These are phyloP conservation scores for Linum tenue DNA, from an alignment of 345 rosid species.

Conservation along the genomic window DNA sequence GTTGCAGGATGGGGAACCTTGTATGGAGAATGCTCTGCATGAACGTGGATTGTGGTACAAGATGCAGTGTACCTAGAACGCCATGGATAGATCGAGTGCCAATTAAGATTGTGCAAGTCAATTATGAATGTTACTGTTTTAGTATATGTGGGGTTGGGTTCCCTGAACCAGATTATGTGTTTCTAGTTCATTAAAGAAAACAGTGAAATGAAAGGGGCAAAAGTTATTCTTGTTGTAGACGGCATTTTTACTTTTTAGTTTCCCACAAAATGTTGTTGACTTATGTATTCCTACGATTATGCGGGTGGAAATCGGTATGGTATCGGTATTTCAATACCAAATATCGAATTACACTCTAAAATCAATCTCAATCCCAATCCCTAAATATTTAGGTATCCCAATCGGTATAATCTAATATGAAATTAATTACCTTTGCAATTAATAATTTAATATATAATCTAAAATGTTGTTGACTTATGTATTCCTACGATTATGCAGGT, in stretches of 20 bases:
- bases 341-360: too few relatives aligned
- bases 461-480: too few relatives aligned
- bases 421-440: too few relatives aligned
- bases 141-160: slow-evolving; percentile 3
- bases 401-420: too few relatives aligned
- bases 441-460: too few relatives aligned
- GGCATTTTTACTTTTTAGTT: neutral
- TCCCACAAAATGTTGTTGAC: slow-evolving; percentile 3
- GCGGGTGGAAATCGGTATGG: too few relatives aligned
- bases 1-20: neutral
- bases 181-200: neutral
- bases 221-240: neutral
- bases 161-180: neutral
- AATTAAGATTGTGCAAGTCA: neutral
- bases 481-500: too few relatives aligned
- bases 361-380: too few relatives aligned
- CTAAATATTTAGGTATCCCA: too few relatives aligned
- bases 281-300: neutral
- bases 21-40: neutral
- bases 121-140: slow-evolving; percentile 1
- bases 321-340: too few relatives aligned
- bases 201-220: too few relatives aligned
- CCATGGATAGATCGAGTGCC: neutral
- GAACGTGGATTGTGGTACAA: neutral
- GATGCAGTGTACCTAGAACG: slow-evolving; percentile 2